Conservation (phyloP, 2,329 filamentous ascomycete genomes). For the Aspergillus tubingensis region DNA sequence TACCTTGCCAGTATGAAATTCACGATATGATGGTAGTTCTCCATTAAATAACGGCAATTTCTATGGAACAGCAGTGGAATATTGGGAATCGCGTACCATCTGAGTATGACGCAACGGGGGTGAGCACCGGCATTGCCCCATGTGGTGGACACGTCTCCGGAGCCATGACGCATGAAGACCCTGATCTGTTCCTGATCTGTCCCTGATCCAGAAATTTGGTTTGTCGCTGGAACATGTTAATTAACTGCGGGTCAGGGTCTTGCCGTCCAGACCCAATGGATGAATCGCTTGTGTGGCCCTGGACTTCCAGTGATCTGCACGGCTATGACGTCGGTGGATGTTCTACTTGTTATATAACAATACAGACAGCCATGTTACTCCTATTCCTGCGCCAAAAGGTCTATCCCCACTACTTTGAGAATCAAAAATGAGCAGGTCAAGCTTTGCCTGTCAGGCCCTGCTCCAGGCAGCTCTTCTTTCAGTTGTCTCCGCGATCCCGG, state of each 20-base stretch:
- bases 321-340: neutral
- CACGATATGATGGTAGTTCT: too few relatives aligned
- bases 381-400: neutral
- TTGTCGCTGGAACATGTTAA: neutral
- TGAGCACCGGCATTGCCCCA: neutral
- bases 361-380: neutral
- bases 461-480: neutral
- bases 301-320: neutral
- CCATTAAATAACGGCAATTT: too few relatives aligned
- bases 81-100: too few relatives aligned
- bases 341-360: neutral
- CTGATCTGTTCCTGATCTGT: neutral
- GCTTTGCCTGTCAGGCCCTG: neutral
- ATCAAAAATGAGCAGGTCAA: neutral
- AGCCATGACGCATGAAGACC: neutral
- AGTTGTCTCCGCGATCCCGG: slow-evolving; percentile 2
- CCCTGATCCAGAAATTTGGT: neutral
- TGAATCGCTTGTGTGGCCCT: neutral
- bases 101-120: neutral
- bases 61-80: too few relatives aligned
- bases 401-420: neutral
- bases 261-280: neutral
- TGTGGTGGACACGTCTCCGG: neutral
- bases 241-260: neutral
- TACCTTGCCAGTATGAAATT: too few relatives aligned